Base-by-base conservation (phyloP, 164 flowering plant genomes). In the Nymphaea thermarum region DNA sequence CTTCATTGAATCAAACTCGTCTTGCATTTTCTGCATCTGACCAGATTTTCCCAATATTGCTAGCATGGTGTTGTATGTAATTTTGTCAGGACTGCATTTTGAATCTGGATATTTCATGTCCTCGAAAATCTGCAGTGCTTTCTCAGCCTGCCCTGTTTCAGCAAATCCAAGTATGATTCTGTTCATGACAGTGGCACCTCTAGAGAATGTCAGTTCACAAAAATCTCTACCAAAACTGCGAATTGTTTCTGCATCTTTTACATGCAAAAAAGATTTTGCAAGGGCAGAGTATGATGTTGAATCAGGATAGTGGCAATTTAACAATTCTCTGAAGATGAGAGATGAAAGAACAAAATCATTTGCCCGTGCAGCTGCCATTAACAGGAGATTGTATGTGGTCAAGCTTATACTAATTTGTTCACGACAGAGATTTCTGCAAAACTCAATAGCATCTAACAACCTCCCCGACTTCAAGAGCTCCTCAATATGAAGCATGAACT, bases 51-150 rank as follows among this genome's bases (percentile, higher is more conserved):
- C 98, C 77, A 89, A 78, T 43, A 85, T 73, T 36, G 74, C 85
- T 69, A 94, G 70, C 47, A 94, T 73, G 43, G 79, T 89, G 70
- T 91, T 91, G 65, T 81, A 87, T 18, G 97, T 89, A 45, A 89
- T 64, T 67, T 85, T 59, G 68, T 91, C 96, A 18, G 90, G 93
- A 69, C 78, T 79, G 73, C 84, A 87, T 64, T 80, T 77, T 70
- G 79, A 64, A 75, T 67, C 70, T 69, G 79, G 66, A 74, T 67
- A 68, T 77, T 82, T 85, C 80, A 88, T 79, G 53, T 80, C 77
- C 68, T 82, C 77, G 77, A 85, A 89, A 62, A 94, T 80, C 72
- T 82, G n/a, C 65, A 94, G 69, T 43, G 96, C 89, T 70, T 85
- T 88, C n/a, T 86, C 89, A 61, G 70, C 64, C 75, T 85, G 87